Evolutionary conservation across 2,329 filamentous ascomycete species (phyloP).

Genomic region (Cercospora zeae-maydis): DNA sequence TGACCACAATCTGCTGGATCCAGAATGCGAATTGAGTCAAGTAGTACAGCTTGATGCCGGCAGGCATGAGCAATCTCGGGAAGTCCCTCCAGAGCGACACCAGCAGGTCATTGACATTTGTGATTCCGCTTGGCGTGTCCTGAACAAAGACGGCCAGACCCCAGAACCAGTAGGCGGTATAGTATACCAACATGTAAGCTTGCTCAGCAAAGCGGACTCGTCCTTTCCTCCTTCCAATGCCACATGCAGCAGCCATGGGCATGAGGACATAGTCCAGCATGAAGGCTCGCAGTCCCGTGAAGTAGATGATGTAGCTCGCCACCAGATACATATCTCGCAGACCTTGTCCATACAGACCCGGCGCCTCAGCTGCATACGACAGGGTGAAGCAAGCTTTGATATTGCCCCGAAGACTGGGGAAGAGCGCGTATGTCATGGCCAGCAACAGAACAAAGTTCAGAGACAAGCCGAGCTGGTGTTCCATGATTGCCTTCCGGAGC

Average conservation of each 20-base stretch:
- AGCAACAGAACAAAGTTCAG: slow-evolving; percentile 82
- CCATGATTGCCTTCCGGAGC: slow-evolving; percentile 38
- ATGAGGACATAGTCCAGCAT: slow-evolving; percentile 83
- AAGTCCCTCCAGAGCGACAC: slow-evolving; percentile 71
- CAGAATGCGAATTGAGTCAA: slow-evolving; percentile 88
- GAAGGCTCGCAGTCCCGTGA: slow-evolving; percentile 80
- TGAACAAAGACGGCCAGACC: slow-evolving; percentile 62
- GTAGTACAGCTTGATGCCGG: slow-evolving; percentile 82
- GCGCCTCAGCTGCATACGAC: slow-evolving; percentile 58
- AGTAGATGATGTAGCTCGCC: slow-evolving; percentile 72
- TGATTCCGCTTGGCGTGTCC: slow-evolving; percentile 29
- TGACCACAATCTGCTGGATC: slow-evolving; percentile 89
- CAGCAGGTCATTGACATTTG: slow-evolving; percentile 26
- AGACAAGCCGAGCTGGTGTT: slow-evolving; percentile 60
- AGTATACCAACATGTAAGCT: slow-evolving; percentile 85
- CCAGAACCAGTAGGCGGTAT: slow-evolving; percentile 72
- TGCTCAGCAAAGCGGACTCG: slow-evolving; percentile 84
- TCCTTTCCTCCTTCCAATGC: slow-evolving; percentile 73
- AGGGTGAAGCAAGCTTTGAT: slow-evolving; percentile 87
- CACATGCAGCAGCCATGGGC: slow-evolving; percentile 68
- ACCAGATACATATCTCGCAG: slow-evolving; percentile 77
- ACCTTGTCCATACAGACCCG: slow-evolving; percentile 69
- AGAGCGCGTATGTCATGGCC: slow-evolving; percentile 74
- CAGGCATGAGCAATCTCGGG: slow-evolving; percentile 71
- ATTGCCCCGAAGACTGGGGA: slow-evolving; percentile 72